phyloP scores from a whole-genome alignment of 108 stramenopile species.

The Skeletonema tropicum region DNA sequence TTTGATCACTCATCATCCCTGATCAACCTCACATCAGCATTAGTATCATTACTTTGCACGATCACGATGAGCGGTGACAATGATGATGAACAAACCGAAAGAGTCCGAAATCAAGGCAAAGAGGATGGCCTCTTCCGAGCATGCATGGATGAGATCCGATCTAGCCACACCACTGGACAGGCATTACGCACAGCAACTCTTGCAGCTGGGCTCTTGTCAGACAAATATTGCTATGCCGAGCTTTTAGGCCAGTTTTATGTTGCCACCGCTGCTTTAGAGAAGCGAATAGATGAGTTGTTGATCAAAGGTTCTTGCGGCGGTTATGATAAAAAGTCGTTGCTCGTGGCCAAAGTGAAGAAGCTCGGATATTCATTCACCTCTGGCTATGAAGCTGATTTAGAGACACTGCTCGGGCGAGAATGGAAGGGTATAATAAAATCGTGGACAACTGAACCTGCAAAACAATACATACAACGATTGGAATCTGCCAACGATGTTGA shows the following conservation, averaged over 20 bases:
- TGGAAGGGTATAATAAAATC: constrained; percentile 23
- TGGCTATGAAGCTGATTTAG: constrained; percentile 50
- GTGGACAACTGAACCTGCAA: constrained; percentile 26
- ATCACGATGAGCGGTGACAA: background rate
- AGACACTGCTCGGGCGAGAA: constrained; percentile 17
- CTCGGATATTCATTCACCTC: constrained; percentile 40
- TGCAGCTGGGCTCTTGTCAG: constrained; percentile 50
- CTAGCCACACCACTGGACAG: constrained; percentile 41
- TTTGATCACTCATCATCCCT: too few relatives aligned
- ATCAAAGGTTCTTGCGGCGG: background rate
- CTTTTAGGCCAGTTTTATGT: constrained; percentile 52
- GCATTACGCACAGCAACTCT: constrained; percentile 39
- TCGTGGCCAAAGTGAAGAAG: constrained; percentile 12
- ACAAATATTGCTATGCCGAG: constrained; percentile 48
- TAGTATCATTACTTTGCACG: too few relatives aligned
- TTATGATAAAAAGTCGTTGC: constrained; percentile 9
- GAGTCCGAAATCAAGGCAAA: constrained; percentile 34
- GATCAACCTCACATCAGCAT: too few relatives aligned
- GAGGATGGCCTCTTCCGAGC: constrained; percentile 52
- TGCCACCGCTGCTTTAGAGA: constrained; percentile 43
- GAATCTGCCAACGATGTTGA: constrained; percentile 29
- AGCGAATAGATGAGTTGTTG: constrained; percentile 22
- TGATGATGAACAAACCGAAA: constrained; percentile 20
- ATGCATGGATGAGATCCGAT: constrained; percentile 53
- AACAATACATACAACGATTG: constrained; percentile 26